Evolutionary conservation across 1,284 basidiomycete species (phyloP).

Genomic region (Cryptococcus sp.): DNA sequence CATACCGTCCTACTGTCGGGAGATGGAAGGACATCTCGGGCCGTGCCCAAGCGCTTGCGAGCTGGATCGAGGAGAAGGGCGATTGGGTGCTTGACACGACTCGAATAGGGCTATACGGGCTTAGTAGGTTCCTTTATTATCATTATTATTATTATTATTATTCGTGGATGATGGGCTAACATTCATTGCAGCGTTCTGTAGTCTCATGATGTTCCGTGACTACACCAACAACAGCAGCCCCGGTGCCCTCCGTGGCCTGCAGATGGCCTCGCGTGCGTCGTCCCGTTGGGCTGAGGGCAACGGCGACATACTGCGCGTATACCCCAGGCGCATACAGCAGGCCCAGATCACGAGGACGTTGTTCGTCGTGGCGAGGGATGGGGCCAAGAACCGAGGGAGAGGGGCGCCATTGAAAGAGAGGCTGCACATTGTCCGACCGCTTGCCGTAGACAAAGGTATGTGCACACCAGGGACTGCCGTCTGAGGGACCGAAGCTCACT

Average conservation of each 20-base stretch:
- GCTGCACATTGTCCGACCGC: background rate
- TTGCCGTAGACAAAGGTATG: background rate
- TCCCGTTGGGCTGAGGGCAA: conserved; percentile 4
- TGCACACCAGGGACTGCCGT: background rate
- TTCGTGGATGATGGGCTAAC: background rate
- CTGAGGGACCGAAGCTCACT: no score
- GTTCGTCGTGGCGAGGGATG: conserved; percentile 3
- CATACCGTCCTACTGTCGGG: conserved; percentile 3
- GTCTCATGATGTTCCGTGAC: conserved; percentile 7
- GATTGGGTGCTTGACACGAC: conserved; percentile 6
- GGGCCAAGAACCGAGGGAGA: background rate
- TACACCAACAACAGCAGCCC: background rate
- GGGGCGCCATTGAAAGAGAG: background rate
- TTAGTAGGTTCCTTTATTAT: background rate
- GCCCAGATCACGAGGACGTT: conserved; percentile 3
- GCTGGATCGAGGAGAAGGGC: conserved; percentile 3
- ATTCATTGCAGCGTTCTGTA: background rate
- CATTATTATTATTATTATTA: background rate
- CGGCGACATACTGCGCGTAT: background rate
- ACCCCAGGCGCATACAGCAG: background rate
- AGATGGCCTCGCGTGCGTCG: background rate
- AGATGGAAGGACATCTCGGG: conserved; percentile 4
- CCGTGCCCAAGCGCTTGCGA: background rate
- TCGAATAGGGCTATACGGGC: conserved; percentile 4
- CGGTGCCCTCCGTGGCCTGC: background rate